phyloP scores from a whole-genome alignment of 208 protist species.

The Acanthamoeba triangularis region DNA sequence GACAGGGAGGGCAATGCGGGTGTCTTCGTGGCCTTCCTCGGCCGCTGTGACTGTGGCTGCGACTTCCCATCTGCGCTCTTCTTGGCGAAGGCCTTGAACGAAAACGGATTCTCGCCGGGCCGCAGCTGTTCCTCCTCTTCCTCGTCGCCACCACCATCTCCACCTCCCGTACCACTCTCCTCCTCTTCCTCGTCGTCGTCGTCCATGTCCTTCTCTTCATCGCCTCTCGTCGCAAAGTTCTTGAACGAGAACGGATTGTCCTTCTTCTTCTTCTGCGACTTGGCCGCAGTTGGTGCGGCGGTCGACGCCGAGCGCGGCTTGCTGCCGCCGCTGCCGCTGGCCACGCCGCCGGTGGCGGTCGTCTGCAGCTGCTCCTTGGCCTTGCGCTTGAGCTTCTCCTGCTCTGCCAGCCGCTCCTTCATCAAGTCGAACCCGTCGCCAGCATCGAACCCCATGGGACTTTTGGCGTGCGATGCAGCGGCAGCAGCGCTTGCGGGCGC shows the following conservation, averaged over 20 bases:
- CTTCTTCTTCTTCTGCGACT: constrained; percentile 1
- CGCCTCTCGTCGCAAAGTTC: constrained; percentile 15
- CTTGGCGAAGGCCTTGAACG: constrained; percentile 74
- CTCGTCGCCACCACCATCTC: background rate
- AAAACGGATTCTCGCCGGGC: constrained; percentile 66
- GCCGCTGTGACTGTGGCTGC: background rate
- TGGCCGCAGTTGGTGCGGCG: background rate
- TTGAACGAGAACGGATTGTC: constrained; percentile 74
- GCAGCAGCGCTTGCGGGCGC: background rate
- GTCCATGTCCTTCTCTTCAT: constrained; percentile 38
- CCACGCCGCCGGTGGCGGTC: background rate
- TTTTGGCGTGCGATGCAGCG: too few relatives aligned
- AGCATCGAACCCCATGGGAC: background rate
- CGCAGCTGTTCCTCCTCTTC: background rate
- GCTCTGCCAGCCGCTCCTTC: constrained; percentile 45
- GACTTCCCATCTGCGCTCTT: background rate
- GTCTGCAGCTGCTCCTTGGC: background rate
- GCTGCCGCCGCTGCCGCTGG: background rate
- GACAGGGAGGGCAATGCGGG: background rate
- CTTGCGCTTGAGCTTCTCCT: constrained; percentile 65
- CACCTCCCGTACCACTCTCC: background rate
- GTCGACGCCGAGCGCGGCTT: background rate
- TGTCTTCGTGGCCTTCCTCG: background rate
- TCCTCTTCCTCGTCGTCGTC: constrained; percentile 19
- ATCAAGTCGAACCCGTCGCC: constrained; percentile 41